A percentile compares a stretch with the other conserved stretches of the same genome.
These are phyloP conservation scores for Clavispora asparagi DNA, from an alignment of 805 yeast genomes.

Conservation along the genomic window DNA sequence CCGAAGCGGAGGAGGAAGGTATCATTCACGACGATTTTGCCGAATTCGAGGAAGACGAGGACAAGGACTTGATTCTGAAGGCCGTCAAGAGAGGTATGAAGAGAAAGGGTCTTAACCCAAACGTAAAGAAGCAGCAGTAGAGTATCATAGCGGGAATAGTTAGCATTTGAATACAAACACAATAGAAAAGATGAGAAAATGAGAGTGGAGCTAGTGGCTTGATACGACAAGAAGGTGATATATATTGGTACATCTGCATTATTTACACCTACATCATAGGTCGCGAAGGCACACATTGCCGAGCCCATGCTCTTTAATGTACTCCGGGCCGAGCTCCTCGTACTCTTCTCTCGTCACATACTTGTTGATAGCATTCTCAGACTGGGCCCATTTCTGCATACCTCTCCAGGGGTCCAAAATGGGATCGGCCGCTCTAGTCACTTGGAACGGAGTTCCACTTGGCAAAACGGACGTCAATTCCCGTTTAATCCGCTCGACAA, in stretches of 20 bases:
- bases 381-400: slow-evolving; percentile 72
- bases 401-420: slow-evolving; percentile 88
- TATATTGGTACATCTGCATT: background rate
- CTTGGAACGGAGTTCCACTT: slow-evolving; percentile 51
- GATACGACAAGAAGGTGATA: background rate
- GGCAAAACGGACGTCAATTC: slow-evolving; percentile 77
- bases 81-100: slow-evolving; percentile 60
- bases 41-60: slow-evolving; percentile 70
- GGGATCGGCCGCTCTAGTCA: slow-evolving; percentile 65
- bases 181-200: background rate
- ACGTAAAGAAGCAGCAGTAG: slow-evolving; percentile 22
- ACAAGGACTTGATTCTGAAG: slow-evolving; percentile 63
- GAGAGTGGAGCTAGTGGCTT: background rate
- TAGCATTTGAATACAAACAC: background rate
- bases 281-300: slow-evolving; percentile 51
- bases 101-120: slow-evolving; percentile 72
- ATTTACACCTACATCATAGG: background rate
- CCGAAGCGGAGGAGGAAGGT: slow-evolving; percentile 77
- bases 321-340: slow-evolving; percentile 85
- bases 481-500: slow-evolving; percentile 57
- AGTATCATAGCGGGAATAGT: slow-evolving; percentile 2
- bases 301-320: slow-evolving; percentile 77
- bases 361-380: slow-evolving; percentile 40
- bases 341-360: slow-evolving; percentile 68
- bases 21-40: slow-evolving; percentile 85